Percentiles rank a stretch among this genome's conserved stretches.
Evolutionary conservation across 1,284 basidiomycete species (phyloP).

Genomic region (Cerrena zonata): DNA sequence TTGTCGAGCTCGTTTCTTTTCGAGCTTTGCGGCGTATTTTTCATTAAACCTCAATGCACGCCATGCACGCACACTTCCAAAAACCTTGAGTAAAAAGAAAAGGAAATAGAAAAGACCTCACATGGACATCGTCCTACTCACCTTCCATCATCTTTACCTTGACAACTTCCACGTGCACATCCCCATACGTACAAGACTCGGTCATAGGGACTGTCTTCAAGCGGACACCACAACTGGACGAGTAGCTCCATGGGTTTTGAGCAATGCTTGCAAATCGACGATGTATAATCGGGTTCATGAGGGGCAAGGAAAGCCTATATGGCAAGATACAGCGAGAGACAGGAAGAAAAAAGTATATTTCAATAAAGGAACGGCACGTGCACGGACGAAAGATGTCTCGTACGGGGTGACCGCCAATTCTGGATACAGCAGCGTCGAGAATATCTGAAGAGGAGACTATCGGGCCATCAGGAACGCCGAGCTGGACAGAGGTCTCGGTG

Average conservation of each 20-base stretch:
- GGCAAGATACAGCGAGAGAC: constrained; percentile 3
- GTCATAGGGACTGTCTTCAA: constrained; percentile 76
- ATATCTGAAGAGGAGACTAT: constrained; percentile 53
- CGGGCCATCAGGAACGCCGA: constrained; percentile 71
- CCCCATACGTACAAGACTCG: constrained; percentile 78
- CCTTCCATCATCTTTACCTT: constrained; percentile 63
- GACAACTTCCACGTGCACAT: constrained; percentile 62
- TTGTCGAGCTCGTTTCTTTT: constrained; percentile 34
- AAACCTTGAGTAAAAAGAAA: too few relatives aligned
- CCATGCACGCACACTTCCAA: constrained; percentile 73
- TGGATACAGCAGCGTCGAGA: constrained; percentile 71
- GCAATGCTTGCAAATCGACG: constrained; percentile 63
- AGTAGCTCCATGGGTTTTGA: constrained; percentile 69
- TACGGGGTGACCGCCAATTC: constrained; percentile 82
- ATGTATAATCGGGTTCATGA: constrained; percentile 26
- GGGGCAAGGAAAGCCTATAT: constrained; percentile 31
- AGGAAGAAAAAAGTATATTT: constrained; percentile 18
- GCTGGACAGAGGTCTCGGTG: constrained; percentile 64
- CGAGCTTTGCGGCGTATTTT: constrained; percentile 65
- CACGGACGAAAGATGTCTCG: constrained; percentile 39
- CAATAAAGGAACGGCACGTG: constrained; percentile 37
- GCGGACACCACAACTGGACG: constrained; percentile 80
- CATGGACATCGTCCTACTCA: constrained; percentile 13
- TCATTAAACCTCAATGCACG: constrained; percentile 66
- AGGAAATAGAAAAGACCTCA: too few relatives aligned